phyloP scores from a whole-genome alignment of 352 stramenopile species.

The Phytophthora ohioensis region DNA sequence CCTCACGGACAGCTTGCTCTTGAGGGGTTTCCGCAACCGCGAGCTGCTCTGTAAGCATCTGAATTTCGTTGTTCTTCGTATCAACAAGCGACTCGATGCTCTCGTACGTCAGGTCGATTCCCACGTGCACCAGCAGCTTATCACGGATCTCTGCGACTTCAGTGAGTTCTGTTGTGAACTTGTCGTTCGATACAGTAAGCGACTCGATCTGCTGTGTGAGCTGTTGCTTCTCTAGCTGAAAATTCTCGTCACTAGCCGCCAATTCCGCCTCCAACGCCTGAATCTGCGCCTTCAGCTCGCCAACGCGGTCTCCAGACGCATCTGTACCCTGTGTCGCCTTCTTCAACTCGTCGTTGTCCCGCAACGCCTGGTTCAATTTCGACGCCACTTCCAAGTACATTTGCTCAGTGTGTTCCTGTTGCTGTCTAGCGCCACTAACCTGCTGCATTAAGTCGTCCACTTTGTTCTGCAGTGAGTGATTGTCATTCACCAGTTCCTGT shows the following conservation, averaged over 20 bases:
- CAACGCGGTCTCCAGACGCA: background rate
- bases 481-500: slow-evolving; percentile 40
- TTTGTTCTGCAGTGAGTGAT: slow-evolving; percentile 38
- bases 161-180: slow-evolving; percentile 37
- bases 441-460: slow-evolving; percentile 59
- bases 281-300: slow-evolving; percentile 22
- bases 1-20: slow-evolving; percentile 32
- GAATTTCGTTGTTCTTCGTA: slow-evolving; percentile 60
- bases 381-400: slow-evolving; percentile 68
- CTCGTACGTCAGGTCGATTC: slow-evolving; percentile 52
- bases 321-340: background rate
- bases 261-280: slow-evolving; percentile 17
- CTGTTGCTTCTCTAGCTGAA: slow-evolving; percentile 31
- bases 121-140: slow-evolving; percentile 48
- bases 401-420: slow-evolving; percentile 69
- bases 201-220: slow-evolving; percentile 36
- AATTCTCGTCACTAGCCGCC: slow-evolving; percentile 20
- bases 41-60: slow-evolving; percentile 46
- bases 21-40: slow-evolving; percentile 22
- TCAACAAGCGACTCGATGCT: slow-evolving; percentile 59
- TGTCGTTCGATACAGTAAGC: slow-evolving; percentile 32
- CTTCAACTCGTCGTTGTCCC: slow-evolving; percentile 45
- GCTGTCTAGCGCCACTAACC: slow-evolving; percentile 48
- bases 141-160: slow-evolving; percentile 50
- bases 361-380: slow-evolving; percentile 63